Percentiles rank a stretch among this genome's conserved stretches.
phyloP scores from a whole-genome alignment of 1,139 yeast species.

The Candida dubliniensis region DNA sequence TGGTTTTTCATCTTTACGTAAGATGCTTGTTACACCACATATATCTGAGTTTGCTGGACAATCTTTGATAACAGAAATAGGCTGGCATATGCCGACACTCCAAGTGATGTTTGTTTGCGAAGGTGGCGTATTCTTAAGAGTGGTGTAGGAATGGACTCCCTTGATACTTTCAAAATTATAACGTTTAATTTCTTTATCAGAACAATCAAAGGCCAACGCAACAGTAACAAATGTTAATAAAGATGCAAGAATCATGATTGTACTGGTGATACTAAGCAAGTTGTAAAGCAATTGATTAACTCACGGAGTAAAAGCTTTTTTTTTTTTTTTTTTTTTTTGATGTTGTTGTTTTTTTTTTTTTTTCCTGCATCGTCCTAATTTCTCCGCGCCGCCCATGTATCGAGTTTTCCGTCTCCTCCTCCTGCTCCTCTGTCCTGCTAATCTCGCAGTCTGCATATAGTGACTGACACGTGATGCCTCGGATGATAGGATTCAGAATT shows the following conservation, averaged over 20 bases:
- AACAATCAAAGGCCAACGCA: conserved; percentile 44
- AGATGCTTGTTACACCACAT: conserved; percentile 62
- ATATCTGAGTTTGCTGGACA: conserved; percentile 73
- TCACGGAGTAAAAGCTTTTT: not conserved
- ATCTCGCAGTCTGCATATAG: not conserved
- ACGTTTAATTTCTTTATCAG: conserved; percentile 37
- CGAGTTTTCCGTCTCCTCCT: too few relatives aligned
- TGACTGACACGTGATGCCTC: not conserved
- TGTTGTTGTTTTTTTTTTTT: not conserved
- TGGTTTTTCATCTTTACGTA: conserved; percentile 42
- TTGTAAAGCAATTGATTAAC: too few relatives aligned
- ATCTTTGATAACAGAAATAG: conserved; percentile 38
- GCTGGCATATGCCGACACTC: conserved; percentile 70
- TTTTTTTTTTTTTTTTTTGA: not conserved
- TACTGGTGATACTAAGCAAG: too few relatives aligned
- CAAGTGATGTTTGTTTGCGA: conserved; percentile 61
- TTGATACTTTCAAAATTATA: conserved; percentile 46
- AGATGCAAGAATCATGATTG: conserved; percentile 2
- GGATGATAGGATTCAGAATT: not conserved
- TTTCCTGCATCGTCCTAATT: not conserved
- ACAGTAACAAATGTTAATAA: conserved; percentile 7
- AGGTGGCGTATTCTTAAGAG: conserved; percentile 70
- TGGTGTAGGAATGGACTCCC: conserved; percentile 45
- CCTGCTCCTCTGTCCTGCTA: not conserved
- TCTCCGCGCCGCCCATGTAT: not conserved